Base-by-base conservation (phyloP, 1,284 basidiomycete species). In the Ganoderma meredithae region DNA sequence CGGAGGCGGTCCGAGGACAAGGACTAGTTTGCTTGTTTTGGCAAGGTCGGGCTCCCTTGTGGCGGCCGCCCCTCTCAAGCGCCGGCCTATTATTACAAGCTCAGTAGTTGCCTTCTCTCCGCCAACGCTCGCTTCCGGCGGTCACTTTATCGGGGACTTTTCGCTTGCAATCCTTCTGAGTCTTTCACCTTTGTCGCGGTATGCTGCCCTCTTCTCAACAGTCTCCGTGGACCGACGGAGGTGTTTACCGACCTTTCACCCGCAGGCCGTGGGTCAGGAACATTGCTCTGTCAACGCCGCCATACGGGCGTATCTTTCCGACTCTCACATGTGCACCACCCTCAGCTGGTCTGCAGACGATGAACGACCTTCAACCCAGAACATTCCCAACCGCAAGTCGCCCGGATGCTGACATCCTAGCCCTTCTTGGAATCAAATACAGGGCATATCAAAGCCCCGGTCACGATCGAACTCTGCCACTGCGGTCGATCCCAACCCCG, bases 41-140 rank as follows among this genome's bases (percentile, higher is more conserved):
- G 64, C 33, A 65, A 47, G 31, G 10, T 31, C 10, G 43, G 22
- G 39, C 52, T 27, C 43, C 41, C 43, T 61, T 33, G 56, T 65
- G 68, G 62, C 64, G 62, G 61, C 66, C 61, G 13, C 49, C 12
- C 13, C 27, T 31, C 3, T 9, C 27, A 27, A n/a, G 68, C 64
- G 64, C 61, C 53, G 1, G 40, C 27, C 31, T 17, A 63, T 44
- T 49, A 41, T 61, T 65, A 63, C 63, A 55, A 43, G 49, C 53
- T 41, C 41, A 31, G 25, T 47, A 1, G 27, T 31, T 33, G 4
- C 60, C 60, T 5, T 43, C 15, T 9, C 3, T 41, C 40, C 40
- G 27, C 59, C 27, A 60, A 27, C 31, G 22, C 61, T 59, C 55
- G 41, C 56, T 64, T 49, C 63, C 63, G 63, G 47, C 63, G 63